Evolutionary conservation across 768 basidiomycete species (phyloP), one percentile per base, ranked within the genome.

Genomic region (Lepiota brunneoincarnata): DNA sequence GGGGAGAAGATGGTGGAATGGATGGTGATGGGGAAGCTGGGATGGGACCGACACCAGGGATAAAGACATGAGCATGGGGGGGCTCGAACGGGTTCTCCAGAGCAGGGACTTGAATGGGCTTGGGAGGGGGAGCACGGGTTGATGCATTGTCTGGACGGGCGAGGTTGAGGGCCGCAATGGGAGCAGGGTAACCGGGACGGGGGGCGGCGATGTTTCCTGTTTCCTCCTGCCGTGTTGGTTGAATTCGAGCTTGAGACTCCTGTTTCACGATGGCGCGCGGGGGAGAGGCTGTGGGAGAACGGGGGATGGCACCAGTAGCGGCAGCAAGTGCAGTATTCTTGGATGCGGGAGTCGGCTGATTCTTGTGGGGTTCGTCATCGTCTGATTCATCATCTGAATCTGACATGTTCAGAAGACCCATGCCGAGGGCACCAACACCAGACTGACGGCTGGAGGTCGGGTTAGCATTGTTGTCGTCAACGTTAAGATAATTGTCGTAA

Each of bases 151-250:
- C 70, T 1, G 80, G 81, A 39, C 73, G 78, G 4, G 80, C 69
- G 26, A 87, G 70, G 58, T 81, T 84, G 31, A 89, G 78, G 2
- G 81, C 85, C 12, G 85, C 73, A 24, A 89, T 79, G 31, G 85
- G 84, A 2, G 86, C 81, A 26, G 86, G 80, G 60, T 91, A 91
- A 5, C 89, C 88, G 3, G 89, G 88, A 35, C 78, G 78, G 21
- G 88, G 89, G 2, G 87, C 83, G 3, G 82, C 86, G 57, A 90
- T 81, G 7, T 77, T 74, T n/a, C n/a, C n/a, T 46, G 68, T 71
- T 65, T 31, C 31, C 31, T 10, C 7, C 31, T 49, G 65, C 42
- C 49, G 45, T 20, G 51, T 42, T 44, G 21, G 52, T 6, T 40
- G 55, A 44, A 45, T 44, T 42, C 56, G 26, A 55, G 51, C 55